Evolutionary conservation across 805 yeast species (phyloP).

Genomic region (Hanseniaspora pseudoguilliermondii): DNA sequence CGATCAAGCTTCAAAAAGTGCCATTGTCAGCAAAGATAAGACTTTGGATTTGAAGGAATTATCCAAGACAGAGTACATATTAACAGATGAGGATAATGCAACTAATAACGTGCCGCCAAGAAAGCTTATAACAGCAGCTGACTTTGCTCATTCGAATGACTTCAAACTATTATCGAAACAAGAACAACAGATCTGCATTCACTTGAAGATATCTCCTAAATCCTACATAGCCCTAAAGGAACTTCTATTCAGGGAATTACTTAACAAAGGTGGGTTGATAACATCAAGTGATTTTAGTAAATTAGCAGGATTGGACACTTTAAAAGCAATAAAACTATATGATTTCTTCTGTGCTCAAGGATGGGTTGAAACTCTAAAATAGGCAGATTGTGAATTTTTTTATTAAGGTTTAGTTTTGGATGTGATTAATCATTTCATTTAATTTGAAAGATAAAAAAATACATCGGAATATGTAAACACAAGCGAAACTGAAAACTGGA

Average conservation of each 20-base stretch:
- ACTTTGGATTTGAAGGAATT: not conserved
- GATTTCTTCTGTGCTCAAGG: slow-evolving; percentile 88
- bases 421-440: too few relatives aligned
- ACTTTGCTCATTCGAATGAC: slow-evolving; percentile 68
- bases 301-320: slow-evolving; percentile 68
- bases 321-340: slow-evolving; percentile 74
- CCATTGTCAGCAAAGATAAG: slow-evolving; percentile 5
- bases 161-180: slow-evolving; percentile 72
- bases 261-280: slow-evolving; percentile 70
- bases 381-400: not conserved
- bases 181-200: slow-evolving; percentile 75
- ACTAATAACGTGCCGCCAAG: slow-evolving; percentile 21
- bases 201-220: slow-evolving; percentile 75
- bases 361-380: slow-evolving; percentile 41
- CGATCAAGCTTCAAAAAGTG: slow-evolving; percentile 16
- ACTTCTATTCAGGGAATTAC: slow-evolving; percentile 71
- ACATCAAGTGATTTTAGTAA: slow-evolving; percentile 81
- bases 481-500: not conserved
- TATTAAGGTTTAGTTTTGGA: too few relatives aligned
- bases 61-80: not conserved
- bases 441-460: not conserved
- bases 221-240: slow-evolving; percentile 90
- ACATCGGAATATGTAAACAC: not conserved
- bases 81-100: not conserved
- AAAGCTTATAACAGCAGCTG: slow-evolving; percentile 40